phyloP scores from a whole-genome alignment of 306 rosid species.

The Calophaca sinica region DNA sequence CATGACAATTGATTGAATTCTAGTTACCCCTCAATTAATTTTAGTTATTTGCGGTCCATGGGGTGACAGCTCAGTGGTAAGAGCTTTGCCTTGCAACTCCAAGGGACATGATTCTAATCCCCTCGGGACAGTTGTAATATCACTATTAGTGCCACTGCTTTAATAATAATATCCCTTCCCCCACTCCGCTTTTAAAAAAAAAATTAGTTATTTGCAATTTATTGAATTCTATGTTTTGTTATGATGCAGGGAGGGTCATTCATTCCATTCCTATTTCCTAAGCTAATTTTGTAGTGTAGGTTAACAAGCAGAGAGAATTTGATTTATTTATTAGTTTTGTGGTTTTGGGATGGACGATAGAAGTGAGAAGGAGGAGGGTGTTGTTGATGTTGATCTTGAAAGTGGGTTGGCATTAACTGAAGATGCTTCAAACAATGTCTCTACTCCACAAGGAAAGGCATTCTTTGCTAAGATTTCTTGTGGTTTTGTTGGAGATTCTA shows the following conservation, averaged over 20 bases:
- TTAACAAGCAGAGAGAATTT: not conserved
- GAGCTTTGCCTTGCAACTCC: too few relatives aligned
- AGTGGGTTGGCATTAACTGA: constrained; percentile 55
- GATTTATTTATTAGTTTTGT: constrained; percentile 40
- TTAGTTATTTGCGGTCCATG: not conserved
- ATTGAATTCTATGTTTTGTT: constrained; percentile 40
- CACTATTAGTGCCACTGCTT: too few relatives aligned
- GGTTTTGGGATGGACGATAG: constrained; percentile 59
- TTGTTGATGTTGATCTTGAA: constrained; percentile 73
- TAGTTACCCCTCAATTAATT: not conserved
- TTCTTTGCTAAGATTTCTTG: constrained; percentile 58
- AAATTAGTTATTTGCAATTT: not conserved
- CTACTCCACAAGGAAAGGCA: constrained; percentile 56
- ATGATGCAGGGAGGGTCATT: constrained; percentile 46
- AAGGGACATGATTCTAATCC: too few relatives aligned
- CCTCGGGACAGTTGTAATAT: too few relatives aligned
- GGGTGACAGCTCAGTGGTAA: too few relatives aligned
- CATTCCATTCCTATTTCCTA: not conserved
- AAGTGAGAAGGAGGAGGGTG: constrained; percentile 47
- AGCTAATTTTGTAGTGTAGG: constrained; percentile 36
- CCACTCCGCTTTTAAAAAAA: too few relatives aligned
- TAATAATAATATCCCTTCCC: too few relatives aligned
- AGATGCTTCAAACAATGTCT: constrained; percentile 56
- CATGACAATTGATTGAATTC: too few relatives aligned
- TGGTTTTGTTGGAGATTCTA: constrained; percentile 56